Evolutionary conservation across 2,329 filamentous ascomycete genomes (phyloP).

Genomic region (Alternaria gaisen): DNA sequence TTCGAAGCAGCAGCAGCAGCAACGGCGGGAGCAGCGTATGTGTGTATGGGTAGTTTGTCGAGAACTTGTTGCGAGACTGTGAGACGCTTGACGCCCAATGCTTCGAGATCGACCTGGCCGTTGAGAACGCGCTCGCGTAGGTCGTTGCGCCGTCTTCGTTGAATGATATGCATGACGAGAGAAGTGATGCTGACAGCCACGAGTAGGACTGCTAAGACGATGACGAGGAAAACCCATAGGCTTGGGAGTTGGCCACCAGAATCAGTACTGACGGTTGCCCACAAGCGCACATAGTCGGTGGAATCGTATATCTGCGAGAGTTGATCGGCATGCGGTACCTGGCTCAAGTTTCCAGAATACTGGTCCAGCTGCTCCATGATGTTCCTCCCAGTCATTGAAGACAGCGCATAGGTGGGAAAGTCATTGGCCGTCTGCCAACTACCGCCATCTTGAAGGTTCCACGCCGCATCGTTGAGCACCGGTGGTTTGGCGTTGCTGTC

Average conservation of each 20-base stretch:
- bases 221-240: conserved; percentile 80
- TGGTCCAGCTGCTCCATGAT: conserved; percentile 76
- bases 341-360: conserved; percentile 79
- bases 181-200: conserved; percentile 73
- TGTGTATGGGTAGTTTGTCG: conserved; percentile 78
- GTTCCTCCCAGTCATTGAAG: conserved; percentile 69
- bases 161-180: conserved; percentile 77
- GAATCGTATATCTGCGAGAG: conserved; percentile 51
- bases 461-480: conserved; percentile 67
- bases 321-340: conserved; percentile 51
- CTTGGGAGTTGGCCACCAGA: conserved; percentile 70
- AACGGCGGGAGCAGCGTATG: conserved; percentile 62
- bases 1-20: neutral
- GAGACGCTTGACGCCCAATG: conserved; percentile 82
- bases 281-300: conserved; percentile 61
- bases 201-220: conserved; percentile 76
- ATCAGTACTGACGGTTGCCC: conserved; percentile 57
- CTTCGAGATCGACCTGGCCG: conserved; percentile 87
- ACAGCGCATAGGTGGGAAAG: conserved; percentile 85
- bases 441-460: conserved; percentile 74
- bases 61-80: conserved; percentile 78
- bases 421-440: conserved; percentile 75
- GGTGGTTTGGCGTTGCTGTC: conserved; percentile 69
- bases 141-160: conserved; percentile 72
- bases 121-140: conserved; percentile 75